Conservation (phyloP, 768 basidiomycete species). For the Agrocybe praecox region DNA sequence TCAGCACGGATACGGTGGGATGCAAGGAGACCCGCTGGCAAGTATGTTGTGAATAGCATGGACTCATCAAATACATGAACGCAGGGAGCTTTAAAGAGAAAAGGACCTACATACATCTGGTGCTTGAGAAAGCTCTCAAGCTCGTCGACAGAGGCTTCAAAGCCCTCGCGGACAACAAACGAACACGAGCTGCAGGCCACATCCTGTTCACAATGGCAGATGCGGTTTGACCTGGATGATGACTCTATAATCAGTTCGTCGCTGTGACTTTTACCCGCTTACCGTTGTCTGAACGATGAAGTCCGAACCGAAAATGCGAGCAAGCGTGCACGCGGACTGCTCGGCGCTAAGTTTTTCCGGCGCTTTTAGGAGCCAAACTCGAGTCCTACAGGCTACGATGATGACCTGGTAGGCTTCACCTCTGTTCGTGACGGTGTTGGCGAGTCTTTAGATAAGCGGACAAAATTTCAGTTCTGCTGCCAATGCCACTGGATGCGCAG, state of each 20-base stretch:
- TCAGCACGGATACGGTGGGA: too few species aligned
- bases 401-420: not conserved
- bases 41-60: not conserved
- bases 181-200: slow-evolving; percentile 15
- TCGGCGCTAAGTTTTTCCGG: not conserved
- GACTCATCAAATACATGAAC: not conserved
- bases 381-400: too few species aligned
- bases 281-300: not conserved
- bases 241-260: slow-evolving; percentile 1
- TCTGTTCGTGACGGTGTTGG: not conserved
- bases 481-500: slow-evolving; percentile 7
- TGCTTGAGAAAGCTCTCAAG: slow-evolving; percentile 17
- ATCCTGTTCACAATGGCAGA: slow-evolving; percentile 4
- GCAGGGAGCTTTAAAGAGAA: not conserved
- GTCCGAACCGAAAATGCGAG: not conserved
- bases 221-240: not conserved
- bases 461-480: not conserved
- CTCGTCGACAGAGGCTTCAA: slow-evolving; percentile 13
- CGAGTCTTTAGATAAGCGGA: not conserved
- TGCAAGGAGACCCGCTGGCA: not conserved
- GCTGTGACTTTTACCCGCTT: slow-evolving; percentile 11
- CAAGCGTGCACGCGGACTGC: not conserved
- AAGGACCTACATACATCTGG: slow-evolving; percentile 17
- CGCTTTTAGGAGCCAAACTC: not conserved
- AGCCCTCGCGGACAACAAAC: slow-evolving; percentile 16